Percentiles rank a stretch among this genome's conserved stretches.
Conservation (phyloP, 352 stramenopile genomes). For the Phytophthora hibernalis region DNA sequence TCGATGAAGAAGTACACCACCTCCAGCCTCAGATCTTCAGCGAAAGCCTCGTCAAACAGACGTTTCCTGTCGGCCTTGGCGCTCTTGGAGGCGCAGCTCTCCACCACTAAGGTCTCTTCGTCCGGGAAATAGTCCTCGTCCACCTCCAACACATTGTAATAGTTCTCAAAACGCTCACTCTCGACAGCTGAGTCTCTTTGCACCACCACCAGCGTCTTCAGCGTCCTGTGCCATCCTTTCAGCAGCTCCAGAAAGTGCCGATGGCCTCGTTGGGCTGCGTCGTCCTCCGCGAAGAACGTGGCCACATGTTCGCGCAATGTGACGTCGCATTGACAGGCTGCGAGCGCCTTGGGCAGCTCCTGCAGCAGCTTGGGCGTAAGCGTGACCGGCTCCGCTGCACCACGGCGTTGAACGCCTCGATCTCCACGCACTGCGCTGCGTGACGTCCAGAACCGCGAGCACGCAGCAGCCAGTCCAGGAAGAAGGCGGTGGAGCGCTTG, state of each 20-base stretch:
- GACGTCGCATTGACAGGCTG: slow-evolving; percentile 13
- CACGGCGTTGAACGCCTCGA: no score
- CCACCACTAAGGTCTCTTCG: slow-evolving; percentile 1
- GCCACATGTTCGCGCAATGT: slow-evolving; percentile 13
- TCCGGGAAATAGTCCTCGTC: slow-evolving; percentile 30
- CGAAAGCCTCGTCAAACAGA: slow-evolving; percentile 27
- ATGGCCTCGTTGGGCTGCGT: no score
- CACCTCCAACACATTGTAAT: slow-evolving; percentile 35
- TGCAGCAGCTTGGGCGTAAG: slow-evolving; percentile 14
- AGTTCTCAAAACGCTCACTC: slow-evolving; percentile 26
- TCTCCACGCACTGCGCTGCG: no score
- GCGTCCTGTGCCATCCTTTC: slow-evolving; percentile 18
- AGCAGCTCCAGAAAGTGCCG: no score
- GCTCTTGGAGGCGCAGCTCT: not conserved
- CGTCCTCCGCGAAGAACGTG: slow-evolving; percentile 12
- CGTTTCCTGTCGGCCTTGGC: slow-evolving; percentile 10
- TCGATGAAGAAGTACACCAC: slow-evolving; percentile 34
- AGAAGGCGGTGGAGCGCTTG: no score
- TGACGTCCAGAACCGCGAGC: no score
- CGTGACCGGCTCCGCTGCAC: not conserved
- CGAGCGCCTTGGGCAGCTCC: slow-evolving; percentile 18
- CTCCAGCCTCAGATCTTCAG: slow-evolving; percentile 21
- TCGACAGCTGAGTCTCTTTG: not conserved
- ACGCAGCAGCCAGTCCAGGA: no score
- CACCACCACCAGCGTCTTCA: slow-evolving; percentile 6